phyloP scores from a whole-genome alignment of 805 yeast species.

The Priceomyces castillae region DNA sequence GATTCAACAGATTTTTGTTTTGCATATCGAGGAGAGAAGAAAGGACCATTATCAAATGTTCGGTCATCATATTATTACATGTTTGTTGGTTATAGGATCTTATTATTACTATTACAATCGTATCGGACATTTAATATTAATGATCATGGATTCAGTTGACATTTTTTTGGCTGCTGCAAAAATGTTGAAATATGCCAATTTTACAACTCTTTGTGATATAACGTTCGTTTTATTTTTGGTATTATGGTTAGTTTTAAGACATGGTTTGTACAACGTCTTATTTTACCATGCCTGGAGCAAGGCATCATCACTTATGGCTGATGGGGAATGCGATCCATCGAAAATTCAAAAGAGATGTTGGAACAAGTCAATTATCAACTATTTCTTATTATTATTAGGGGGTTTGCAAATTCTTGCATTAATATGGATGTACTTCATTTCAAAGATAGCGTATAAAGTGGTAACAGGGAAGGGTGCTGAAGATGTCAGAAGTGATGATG shows the following conservation, averaged over 20 bases:
- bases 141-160: constrained; percentile 84
- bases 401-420: constrained; percentile 64
- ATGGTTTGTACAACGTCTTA: constrained; percentile 67
- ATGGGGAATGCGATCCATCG: constrained; percentile 39
- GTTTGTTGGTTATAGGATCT: constrained; percentile 63
- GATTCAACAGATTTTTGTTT: constrained; percentile 75
- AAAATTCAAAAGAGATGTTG: constrained; percentile 48
- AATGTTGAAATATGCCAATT: constrained; percentile 70
- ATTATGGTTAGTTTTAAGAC: constrained; percentile 71
- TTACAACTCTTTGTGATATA: constrained; percentile 56
- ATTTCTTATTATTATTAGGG: constrained; percentile 55
- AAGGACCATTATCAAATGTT: constrained; percentile 88
- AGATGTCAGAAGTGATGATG: constrained; percentile 82
- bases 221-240: constrained; percentile 66
- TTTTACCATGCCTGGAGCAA: constrained; percentile 55
- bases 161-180: constrained; percentile 70
- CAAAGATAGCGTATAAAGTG: constrained; percentile 67
- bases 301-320: constrained; percentile 35
- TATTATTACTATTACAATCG: constrained; percentile 70
- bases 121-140: constrained; percentile 74
- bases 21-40: constrained; percentile 74
- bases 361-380: constrained; percentile 42
- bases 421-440: constrained; percentile 74
- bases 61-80: constrained; percentile 81
- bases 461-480: constrained; percentile 75